phyloP scores from a whole-genome alignment of 2,329 filamentous ascomycete species.

The Hypoxylon sp. region DNA sequence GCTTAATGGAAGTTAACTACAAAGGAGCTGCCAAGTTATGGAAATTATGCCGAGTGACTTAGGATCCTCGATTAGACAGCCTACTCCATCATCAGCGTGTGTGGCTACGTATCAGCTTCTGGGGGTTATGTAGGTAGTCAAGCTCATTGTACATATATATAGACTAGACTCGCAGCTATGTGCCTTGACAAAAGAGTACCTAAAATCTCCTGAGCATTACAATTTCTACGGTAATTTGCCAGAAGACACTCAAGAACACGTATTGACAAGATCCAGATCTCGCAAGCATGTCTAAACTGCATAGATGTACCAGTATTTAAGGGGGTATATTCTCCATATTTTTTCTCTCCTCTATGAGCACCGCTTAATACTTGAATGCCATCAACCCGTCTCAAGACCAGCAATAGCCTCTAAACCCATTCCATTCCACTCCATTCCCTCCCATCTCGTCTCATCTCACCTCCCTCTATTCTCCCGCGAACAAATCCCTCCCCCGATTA shows the following conservation, averaged over 20 bases:
- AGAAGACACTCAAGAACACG: not conserved
- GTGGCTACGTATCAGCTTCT: not conserved
- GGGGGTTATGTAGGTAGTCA: not conserved
- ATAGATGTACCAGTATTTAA: slow-evolving; percentile 9
- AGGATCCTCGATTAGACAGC: not conserved
- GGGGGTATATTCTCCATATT: slow-evolving; percentile 28
- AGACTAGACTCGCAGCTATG: not conserved
- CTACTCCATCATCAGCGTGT: not conserved
- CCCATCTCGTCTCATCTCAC: not conserved
- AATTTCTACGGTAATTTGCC: not conserved
- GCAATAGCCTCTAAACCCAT: not conserved
- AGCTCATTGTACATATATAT: slow-evolving; percentile 14
- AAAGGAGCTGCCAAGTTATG: not conserved
- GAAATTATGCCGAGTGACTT: not conserved
- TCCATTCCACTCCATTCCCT: not conserved
- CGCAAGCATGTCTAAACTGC: not conserved
- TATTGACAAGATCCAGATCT: not conserved
- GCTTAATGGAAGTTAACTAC: too few species aligned
- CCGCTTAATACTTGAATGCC: not conserved
- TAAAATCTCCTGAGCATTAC: not conserved
- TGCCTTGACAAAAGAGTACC: not conserved
- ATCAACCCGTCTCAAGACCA: not conserved
- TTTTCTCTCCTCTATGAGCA: slow-evolving; percentile 25
- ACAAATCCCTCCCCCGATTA: slow-evolving; percentile 76
- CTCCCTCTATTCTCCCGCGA: slow-evolving; percentile 49